A percentile compares a stretch with the other conserved stretches of the same genome.
Conservation (phyloP, 2,329 filamentous ascomycete genomes). For the Huntiella decipiens region DNA sequence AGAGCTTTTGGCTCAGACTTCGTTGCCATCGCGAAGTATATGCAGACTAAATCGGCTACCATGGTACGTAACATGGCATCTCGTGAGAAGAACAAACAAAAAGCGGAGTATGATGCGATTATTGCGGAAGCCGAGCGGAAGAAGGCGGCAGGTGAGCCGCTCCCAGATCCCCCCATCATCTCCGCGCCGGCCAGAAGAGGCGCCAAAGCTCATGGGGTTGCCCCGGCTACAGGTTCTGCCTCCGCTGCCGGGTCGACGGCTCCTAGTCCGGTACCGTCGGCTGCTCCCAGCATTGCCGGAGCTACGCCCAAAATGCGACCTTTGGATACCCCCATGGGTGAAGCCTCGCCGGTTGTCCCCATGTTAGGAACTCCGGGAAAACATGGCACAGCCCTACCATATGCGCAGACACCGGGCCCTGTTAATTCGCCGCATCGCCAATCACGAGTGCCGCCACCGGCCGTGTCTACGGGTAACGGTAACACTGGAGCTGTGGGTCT, state of each 20-base stretch:
- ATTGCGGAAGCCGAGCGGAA: constrained; percentile 41
- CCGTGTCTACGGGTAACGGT: not conserved
- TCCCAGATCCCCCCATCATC: constrained; percentile 38
- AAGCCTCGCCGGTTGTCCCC: constrained; percentile 1
- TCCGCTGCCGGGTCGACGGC: constrained; percentile 3
- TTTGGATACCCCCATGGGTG: constrained; percentile 7
- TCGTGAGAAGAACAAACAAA: constrained; percentile 38
- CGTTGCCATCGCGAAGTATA: constrained; percentile 53
- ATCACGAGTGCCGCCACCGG: constrained; percentile 1
- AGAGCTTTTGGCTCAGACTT: constrained; percentile 65
- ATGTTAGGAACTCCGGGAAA: not conserved
- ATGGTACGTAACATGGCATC: constrained; percentile 63
- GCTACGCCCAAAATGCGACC: constrained; percentile 5
- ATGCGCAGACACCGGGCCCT: not conserved
- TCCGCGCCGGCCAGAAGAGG: constrained; percentile 21
- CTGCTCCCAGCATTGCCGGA: constrained; percentile 1
- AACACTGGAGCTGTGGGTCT: not conserved
- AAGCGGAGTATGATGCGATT: constrained; percentile 37
- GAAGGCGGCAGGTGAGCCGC: constrained; percentile 34
- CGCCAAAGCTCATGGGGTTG: constrained; percentile 17
- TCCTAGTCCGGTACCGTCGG: constrained; percentile 3
- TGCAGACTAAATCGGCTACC: constrained; percentile 70
- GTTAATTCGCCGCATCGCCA: not conserved
- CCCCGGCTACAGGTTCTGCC: constrained; percentile 12
- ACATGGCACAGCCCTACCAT: constrained; percentile 2